Percentiles rank a stretch among this genome's conserved stretches.
Evolutionary conservation across 75 land plant species (phyloP).

Genomic region (Adiantum capillusveneris): DNA sequence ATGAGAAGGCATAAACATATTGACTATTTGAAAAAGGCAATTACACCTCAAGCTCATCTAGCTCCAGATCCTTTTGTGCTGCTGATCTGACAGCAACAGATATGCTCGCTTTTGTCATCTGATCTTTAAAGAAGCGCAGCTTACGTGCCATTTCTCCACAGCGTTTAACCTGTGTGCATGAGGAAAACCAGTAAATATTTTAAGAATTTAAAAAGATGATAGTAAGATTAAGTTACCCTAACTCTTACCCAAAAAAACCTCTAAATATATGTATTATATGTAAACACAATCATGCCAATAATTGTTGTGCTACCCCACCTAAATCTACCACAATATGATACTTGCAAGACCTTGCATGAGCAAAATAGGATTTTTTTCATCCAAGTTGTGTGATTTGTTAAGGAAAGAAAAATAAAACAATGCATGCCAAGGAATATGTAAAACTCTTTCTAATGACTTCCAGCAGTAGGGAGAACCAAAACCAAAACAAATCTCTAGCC

Average conservation of each 20-base stretch:
- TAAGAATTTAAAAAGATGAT: background rate
- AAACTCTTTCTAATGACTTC: no score
- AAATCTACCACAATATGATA: background rate
- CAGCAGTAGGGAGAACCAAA: no score
- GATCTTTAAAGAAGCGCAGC: constrained; percentile 66
- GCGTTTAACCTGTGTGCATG: constrained; percentile 60
- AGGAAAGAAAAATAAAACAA: no score
- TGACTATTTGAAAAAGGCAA: background rate
- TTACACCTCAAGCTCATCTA: constrained; percentile 73
- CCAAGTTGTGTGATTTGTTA: no score
- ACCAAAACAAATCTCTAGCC: no score
- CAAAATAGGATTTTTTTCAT: no score
- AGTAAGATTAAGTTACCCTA: no score
- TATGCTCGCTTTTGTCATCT: constrained; percentile 69
- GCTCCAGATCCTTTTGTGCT: constrained; percentile 37
- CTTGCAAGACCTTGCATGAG: background rate
- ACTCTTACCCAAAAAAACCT: no score
- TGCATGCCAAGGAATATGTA: no score
- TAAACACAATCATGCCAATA: no score
- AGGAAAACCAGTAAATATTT: background rate
- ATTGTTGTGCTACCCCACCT: no score
- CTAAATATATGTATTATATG: no score
- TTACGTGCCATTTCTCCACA: constrained; percentile 88
- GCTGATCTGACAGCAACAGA: constrained; percentile 34
- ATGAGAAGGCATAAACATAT: background rate